Percentiles rank a stretch among this genome's conserved stretches.
Evolutionary conservation across 2,329 filamentous ascomycete genomes (phyloP).

Genomic region (Didymella pinodella): DNA sequence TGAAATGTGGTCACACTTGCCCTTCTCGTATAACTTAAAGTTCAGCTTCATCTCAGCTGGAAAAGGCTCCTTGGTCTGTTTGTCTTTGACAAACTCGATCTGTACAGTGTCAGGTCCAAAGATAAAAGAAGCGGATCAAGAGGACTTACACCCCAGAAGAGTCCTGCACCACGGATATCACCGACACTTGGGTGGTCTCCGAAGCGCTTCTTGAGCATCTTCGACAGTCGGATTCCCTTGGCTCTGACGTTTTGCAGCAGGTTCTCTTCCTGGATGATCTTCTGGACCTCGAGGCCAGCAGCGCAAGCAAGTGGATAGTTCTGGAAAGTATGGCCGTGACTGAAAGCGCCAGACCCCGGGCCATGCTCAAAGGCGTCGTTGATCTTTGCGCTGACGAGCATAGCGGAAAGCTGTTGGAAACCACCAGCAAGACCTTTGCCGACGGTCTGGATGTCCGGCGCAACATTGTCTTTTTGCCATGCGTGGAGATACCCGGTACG

Average conservation of each 20-base stretch:
- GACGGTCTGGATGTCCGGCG: conserved; percentile 71
- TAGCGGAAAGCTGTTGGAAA: conserved; percentile 67
- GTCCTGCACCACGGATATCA: conserved; percentile 66
- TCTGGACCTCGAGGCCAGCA: conserved; percentile 69
- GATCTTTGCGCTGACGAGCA: conserved; percentile 64
- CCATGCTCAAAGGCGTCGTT: conserved; percentile 56
- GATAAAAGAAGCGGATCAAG: too few relatives aligned
- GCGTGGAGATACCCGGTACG: conserved; percentile 67
- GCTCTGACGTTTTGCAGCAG: conserved; percentile 65
- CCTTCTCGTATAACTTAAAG: conserved; percentile 61
- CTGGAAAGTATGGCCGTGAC: conserved; percentile 71
- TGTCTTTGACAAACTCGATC: conserved; percentile 68
- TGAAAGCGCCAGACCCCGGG: conserved; percentile 57
- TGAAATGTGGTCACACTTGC: conserved; percentile 34
- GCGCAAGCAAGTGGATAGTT: conserved; percentile 67
- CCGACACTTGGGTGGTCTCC: conserved; percentile 61
- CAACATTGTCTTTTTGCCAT: conserved; percentile 66
- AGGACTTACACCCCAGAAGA: conserved; percentile 64
- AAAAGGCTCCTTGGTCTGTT: conserved; percentile 63
- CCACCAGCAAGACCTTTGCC: conserved; percentile 73
- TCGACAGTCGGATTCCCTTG: conserved; percentile 62
- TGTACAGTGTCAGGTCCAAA: conserved; percentile 27
- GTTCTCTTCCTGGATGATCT: conserved; percentile 64
- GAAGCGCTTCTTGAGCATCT: conserved; percentile 55
- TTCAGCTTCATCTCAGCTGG: conserved; percentile 56